Base-by-base conservation (phyloP, 2,329 filamentous ascomycete species). In the Aureobasidium lini region DNA sequence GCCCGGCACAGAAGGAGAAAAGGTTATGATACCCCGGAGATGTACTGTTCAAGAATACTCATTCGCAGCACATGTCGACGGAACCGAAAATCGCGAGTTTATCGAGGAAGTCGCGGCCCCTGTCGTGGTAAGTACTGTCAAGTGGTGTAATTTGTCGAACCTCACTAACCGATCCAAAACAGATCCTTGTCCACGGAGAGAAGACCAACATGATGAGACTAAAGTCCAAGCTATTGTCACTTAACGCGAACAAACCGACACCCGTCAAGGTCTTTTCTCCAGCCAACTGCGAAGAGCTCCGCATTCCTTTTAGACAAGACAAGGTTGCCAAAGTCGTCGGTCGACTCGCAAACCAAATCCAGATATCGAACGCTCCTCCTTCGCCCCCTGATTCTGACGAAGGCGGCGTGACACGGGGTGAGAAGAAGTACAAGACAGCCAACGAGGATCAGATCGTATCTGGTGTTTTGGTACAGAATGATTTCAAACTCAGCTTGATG, bases 121-220 rank as follows among this genome's bases (percentile, higher is more conserved):
- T 15, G 92, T 96, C 28, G 93, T 99, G 67, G 90, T 95, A 81
- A 77, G 89, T 86, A 29, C 34, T n/a, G 10, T 37, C 10, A 13
- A 7, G 13, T 11, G 46, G 6, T 46, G 7, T 16, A 13, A 10
- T 5, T 4, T 18, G 8, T 18, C 10, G 7, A 23, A 4, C 10
- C 50, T 5, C 37, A 58, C 13, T 48, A n/a, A 47, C 18, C 18
- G 57, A 7, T 6, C 34, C 9, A 62, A 40, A 64, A 58, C 31
- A 93, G 89, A 96, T 99, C 62, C 83, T 99, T 34, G 94, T 99
- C 2, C 94, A 99, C 66, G 94, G 94, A 59, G 94, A 99, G 71
- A 91, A 94, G 68, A 90, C 96, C 71, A 96, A 97, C 70, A 97
- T 97, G 91, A 96, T 94, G 82, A 86, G 94, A 57, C 79, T 99